Conservation (phyloP, 2,329 filamentous ascomycete species). For the Phaeosphaeria sp. region DNA sequence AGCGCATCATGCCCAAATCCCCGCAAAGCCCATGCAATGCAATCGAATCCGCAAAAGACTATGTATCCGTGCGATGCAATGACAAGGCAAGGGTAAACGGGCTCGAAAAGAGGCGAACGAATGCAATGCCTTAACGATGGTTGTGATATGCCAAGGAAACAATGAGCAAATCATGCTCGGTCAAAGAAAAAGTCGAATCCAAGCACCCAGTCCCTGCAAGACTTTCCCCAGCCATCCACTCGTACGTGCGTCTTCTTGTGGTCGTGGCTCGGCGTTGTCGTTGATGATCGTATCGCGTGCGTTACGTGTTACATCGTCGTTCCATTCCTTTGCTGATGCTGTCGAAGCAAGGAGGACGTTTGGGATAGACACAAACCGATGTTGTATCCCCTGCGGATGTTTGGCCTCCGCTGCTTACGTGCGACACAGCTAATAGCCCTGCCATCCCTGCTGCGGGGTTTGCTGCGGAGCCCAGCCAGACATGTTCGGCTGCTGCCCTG, state of each 20-base stretch:
- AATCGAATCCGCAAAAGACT: constrained; percentile 25
- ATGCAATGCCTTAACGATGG: constrained; percentile 24
- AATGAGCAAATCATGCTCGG: constrained; percentile 14
- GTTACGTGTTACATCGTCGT: constrained; percentile 18
- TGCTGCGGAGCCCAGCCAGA: constrained; percentile 57
- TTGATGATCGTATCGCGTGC: constrained; percentile 27
- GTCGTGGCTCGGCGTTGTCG: constrained; percentile 17
- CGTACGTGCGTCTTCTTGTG: constrained; percentile 21
- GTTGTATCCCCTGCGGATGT: background rate
- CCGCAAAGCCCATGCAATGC: constrained; percentile 40
- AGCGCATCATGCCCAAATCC: constrained; percentile 9
- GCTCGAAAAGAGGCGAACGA: constrained; percentile 24
- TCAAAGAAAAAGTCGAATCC: constrained; percentile 13
- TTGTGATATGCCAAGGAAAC: constrained; percentile 8
- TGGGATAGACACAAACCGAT: background rate
- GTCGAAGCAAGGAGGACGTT: background rate
- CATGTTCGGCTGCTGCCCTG: constrained; percentile 58
- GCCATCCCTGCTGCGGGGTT: constrained; percentile 52
- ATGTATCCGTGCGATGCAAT: constrained; percentile 23
- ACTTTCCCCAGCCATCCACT: constrained; percentile 10
- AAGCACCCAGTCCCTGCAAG: constrained; percentile 4
- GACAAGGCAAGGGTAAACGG: constrained; percentile 23
- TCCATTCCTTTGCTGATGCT: constrained; percentile 14
- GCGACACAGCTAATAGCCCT: constrained; percentile 33
- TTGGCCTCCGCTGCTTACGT: background rate